Evolutionary conservation across 2,329 filamentous ascomycete genomes (phyloP), one percentile per base, ranked within the genome.

Genomic region (Parasarocladium wereldwijsianum): DNA sequence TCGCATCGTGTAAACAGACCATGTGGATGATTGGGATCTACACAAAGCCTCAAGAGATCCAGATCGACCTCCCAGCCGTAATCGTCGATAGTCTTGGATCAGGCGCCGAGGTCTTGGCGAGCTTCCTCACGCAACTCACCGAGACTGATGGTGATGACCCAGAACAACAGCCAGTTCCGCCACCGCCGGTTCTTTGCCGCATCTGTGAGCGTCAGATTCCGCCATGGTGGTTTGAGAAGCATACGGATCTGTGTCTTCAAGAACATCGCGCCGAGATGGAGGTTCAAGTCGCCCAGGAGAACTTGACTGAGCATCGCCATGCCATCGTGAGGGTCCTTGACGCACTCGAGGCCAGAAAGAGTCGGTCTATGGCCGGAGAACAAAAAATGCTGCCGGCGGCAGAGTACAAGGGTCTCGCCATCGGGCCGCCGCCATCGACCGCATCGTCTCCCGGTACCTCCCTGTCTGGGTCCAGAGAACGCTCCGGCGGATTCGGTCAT

Each of bases 11-110:
- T 22, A 35, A 34, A 40, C 43, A 93, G 83, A 93, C 84, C 12
- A 98, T 98, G 92, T 98, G 90, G 90, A 98, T 98, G 85, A 73
- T 98, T 41, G 81, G 90, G 39, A 90, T 87, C 3, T 93, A 85
- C 55, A 76, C 85, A 23, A 69, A 78, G 23, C 81, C 87, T 5
- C 73, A 85, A 40, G 86, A 96, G 59, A 83, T 98, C 46, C 92
- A 92, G 39, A 96, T 98, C 43, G 90, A 96, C 50, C 70, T 98
- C 6, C 87, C 92, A 11, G 64, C 74, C 34, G 61, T 93, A 17
- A 76, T 98, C 36, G 86, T 96, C 30, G 86, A 96, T 44, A 87
- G 86, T 2, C 66, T 98, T 11, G 90, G 90, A 21, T 86, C 93
- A 17, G 90, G 90, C 22, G 92, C 90, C 29, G 86, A 96, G 53